These are phyloP conservation scores for Ceratocystis colombiana DNA, from an alignment of 2,329 filamentous ascomycete genomes.

Conservation along the genomic window DNA sequence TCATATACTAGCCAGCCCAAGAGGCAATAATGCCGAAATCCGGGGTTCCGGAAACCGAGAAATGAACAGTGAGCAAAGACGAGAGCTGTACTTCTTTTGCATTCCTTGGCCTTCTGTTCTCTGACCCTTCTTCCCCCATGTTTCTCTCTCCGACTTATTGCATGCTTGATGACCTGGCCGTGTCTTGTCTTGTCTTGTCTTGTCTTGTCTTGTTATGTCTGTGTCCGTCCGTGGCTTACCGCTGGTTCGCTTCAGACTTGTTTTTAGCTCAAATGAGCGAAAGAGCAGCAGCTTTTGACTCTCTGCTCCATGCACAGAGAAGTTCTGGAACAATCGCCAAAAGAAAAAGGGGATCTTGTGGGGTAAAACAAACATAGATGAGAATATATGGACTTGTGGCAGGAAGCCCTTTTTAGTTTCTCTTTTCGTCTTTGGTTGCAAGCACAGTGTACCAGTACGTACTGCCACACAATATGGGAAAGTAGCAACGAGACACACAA, in stretches of 20 bases:
- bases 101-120: not conserved
- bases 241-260: conserved; percentile 6
- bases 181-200: not conserved
- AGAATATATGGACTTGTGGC: not conserved
- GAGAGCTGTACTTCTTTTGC: not conserved
- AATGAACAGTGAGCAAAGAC: not conserved
- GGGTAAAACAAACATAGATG: not conserved
- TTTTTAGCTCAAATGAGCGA: not conserved
- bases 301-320: not conserved
- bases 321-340: conserved; percentile 5
- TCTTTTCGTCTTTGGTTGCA: not conserved
- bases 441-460: not conserved
- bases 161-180: not conserved
- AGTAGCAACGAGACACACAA: not conserved
- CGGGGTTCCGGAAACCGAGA: conserved; percentile 3
- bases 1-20: not conserved
- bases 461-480: not conserved
- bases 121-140: not conserved
- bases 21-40: not conserved
- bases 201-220: not conserved
- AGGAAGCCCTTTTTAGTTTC: not conserved
- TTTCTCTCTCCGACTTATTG: not conserved
- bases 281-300: conserved; percentile 4
- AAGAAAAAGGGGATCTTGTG: not conserved
- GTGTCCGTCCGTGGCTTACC: not conserved